A percentile compares a stretch with the other conserved stretches of the same genome.
Conservation (phyloP, 352 stramenopile genomes). For the Blastocystis sp. region DNA sequence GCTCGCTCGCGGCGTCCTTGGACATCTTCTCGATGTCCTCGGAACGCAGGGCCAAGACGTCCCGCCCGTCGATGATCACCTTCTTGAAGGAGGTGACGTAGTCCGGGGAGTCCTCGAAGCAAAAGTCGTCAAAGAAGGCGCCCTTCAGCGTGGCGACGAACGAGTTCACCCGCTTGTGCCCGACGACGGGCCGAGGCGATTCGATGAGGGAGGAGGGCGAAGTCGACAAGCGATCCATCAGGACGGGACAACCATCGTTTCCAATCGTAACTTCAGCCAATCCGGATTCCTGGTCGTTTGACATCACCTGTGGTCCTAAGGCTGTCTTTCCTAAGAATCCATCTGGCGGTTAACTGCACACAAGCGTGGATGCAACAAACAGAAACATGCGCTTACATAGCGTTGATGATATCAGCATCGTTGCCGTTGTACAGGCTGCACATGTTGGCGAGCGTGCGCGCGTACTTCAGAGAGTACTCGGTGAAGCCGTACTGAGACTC, state of each 20-base stretch:
- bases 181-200: background rate
- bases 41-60: slow-evolving; percentile 16
- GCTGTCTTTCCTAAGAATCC: no score
- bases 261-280: slow-evolving; percentile 25
- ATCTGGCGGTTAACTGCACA: no score
- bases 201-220: slow-evolving; percentile 1
- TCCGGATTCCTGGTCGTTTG: slow-evolving; percentile 39
- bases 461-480: slow-evolving; percentile 68
- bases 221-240: slow-evolving; percentile 6
- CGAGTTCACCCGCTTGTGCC: background rate
- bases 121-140: slow-evolving; percentile 53
- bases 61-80: slow-evolving; percentile 7
- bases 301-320: background rate
- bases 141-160: slow-evolving; percentile 11
- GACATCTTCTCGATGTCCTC: slow-evolving; percentile 56
- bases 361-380: background rate
- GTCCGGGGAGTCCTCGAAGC: slow-evolving; percentile 46
- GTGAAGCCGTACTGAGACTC: slow-evolving; percentile 63
- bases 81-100: slow-evolving; percentile 19
- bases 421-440: slow-evolving; percentile 60
- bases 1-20: slow-evolving; percentile 26
- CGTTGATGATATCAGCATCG: slow-evolving; percentile 49
- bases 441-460: slow-evolving; percentile 62
- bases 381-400: slow-evolving; percentile 52
- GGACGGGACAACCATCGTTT: slow-evolving; percentile 57